Evolutionary conservation across 129 eudicot species (phyloP).

Genomic region (Erigeron canadensis): DNA sequence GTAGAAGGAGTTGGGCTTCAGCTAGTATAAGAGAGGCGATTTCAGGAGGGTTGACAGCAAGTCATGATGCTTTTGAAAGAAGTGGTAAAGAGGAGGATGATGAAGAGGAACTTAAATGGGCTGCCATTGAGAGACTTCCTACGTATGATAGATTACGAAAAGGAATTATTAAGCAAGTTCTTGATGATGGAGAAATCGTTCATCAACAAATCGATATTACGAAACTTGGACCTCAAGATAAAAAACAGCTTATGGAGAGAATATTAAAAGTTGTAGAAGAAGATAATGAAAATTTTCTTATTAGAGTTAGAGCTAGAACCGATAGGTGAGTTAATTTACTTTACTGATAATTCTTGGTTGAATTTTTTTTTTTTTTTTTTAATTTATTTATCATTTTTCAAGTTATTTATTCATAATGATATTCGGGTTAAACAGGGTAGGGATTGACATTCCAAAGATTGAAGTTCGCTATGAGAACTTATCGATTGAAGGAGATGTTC

Average conservation of each 20-base stretch:
- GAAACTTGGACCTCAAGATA: conserved; percentile 13
- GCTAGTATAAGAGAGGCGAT: conserved; percentile 54
- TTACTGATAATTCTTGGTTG: not conserved
- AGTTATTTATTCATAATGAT: not conserved
- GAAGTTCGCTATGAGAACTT: conserved; percentile 20
- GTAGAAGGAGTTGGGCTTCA: conserved; percentile 56
- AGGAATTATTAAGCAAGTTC: conserved; percentile 11
- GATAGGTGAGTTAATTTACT: conserved; percentile 3
- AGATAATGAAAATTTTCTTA: conserved; percentile 16
- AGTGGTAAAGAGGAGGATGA: conserved; percentile 7
- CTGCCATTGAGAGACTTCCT: conserved; percentile 21
- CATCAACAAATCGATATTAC: conserved; percentile 12
- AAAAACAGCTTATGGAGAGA: conserved; percentile 16
- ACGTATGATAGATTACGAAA: conserved; percentile 9
- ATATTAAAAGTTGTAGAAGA: conserved; percentile 19
- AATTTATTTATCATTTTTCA: not conserved
- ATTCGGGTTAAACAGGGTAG: conserved; percentile 8
- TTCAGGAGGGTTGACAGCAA: conserved; percentile 39
- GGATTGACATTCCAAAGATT: conserved; percentile 19
- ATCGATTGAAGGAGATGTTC: conserved; percentile 18
- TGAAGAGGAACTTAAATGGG: conserved; percentile 18
- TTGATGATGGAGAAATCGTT: conserved; percentile 2
- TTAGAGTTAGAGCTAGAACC: conserved; percentile 14
- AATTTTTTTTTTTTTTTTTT: not conserved
- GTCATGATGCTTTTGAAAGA: conserved; percentile 38